Conservation (phyloP, 805 yeast genomes). For the Wickerhamia fluorescens region DNA sequence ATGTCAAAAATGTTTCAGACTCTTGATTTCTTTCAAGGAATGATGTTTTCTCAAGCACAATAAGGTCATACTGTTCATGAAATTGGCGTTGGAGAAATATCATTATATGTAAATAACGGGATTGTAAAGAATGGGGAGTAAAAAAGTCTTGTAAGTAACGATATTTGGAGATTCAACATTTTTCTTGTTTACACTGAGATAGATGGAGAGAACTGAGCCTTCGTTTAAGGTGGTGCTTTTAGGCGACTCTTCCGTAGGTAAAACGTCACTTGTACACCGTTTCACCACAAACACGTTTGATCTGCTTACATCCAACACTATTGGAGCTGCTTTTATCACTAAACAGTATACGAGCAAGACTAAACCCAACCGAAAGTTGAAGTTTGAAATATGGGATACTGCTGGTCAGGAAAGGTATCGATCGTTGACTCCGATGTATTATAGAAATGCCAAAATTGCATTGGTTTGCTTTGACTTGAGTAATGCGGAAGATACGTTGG, state of each 20-base stretch:
- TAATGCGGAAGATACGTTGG: constrained; percentile 39
- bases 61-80: no score
- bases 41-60: no score
- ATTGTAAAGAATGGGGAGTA: no score
- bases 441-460: constrained; percentile 46
- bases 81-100: no score
- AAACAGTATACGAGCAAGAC: constrained; percentile 40
- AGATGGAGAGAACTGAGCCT: no score
- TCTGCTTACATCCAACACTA: constrained; percentile 78
- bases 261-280: constrained; percentile 71
- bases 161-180: no score
- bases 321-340: constrained; percentile 97
- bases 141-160: no score
- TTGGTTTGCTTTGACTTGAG: constrained; percentile 83
- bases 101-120: no score
- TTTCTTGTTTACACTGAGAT: no score
- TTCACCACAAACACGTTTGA: constrained; percentile 71
- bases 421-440: constrained; percentile 40
- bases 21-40: no score
- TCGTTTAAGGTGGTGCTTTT: constrained; percentile 35
- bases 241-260: constrained; percentile 58
- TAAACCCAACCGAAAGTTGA: constrained; percentile 25
- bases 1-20: no score
- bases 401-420: constrained; percentile 73
- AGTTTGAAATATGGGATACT: constrained; percentile 84